A percentile compares a stretch with the other conserved stretches of the same genome.
Conservation (phyloP, 108 stramenopile species). For the Mayamaea pseudoterrestris region DNA sequence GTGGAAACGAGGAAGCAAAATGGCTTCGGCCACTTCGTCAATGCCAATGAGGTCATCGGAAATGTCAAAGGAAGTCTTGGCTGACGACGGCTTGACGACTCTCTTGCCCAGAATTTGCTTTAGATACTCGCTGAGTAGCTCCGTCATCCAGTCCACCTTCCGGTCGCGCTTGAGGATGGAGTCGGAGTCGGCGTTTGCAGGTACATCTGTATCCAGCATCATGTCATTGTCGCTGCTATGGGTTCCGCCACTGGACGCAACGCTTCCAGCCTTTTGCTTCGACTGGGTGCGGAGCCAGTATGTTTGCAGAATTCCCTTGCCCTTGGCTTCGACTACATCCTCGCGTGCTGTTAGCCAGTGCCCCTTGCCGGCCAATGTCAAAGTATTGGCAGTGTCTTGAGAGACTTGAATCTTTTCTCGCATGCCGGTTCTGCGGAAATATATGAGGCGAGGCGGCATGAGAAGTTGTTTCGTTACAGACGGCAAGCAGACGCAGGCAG, state of each 20-base stretch:
- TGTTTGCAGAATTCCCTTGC: constrained; percentile 17
- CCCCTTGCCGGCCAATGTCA: constrained; percentile 9
- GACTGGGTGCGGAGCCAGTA: constrained; percentile 17
- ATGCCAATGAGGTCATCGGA: neutral
- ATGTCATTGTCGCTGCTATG: neutral
- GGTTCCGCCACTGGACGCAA: neutral
- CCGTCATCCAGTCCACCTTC: constrained; percentile 1
- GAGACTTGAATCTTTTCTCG: constrained; percentile 9
- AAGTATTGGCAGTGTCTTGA: constrained; percentile 8
- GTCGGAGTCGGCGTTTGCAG: too few species aligned
- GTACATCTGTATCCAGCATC: neutral
- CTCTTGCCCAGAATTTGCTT: neutral
- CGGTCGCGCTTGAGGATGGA: too few species aligned
- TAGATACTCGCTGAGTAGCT: constrained; percentile 1
- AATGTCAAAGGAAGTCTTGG: neutral
- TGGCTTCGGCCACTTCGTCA: constrained; percentile 8
- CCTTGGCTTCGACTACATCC: constrained; percentile 9
- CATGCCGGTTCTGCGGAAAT: constrained; percentile 13
- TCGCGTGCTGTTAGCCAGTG: neutral
- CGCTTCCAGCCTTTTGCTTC: neutral
- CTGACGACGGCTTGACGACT: neutral
- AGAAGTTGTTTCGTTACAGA: too few species aligned
- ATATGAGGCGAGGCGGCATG: too few species aligned
- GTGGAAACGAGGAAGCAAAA: constrained; percentile 3
- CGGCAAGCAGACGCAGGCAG: too few species aligned